Base-by-base conservation (phyloP, 2,329 filamentous ascomycete species). In the Mycosphaerella arachidis region DNA sequence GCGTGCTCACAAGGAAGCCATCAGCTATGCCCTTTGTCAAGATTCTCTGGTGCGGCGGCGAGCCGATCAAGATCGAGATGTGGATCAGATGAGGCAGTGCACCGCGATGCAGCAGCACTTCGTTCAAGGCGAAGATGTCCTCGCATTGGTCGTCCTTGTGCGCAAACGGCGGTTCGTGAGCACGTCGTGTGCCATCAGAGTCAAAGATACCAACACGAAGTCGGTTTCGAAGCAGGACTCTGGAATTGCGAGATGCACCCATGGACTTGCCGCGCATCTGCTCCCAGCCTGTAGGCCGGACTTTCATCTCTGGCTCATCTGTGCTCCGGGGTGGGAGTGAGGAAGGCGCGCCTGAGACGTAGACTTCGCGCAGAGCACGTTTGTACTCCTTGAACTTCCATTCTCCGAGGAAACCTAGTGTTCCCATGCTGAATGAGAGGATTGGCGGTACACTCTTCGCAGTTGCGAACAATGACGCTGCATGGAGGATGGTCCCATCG, bases 371-470 rank as follows among this genome's bases (percentile, higher is more conserved):
- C 78, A 95, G 96, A 0, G 94, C 94, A 53, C 90, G 84, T 76
- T 96, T 96, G 77, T 95, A 91, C 69, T 97, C 92, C 6, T 82
- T 81, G 72, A 97, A 97, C 69, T 94, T 95, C 92, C 93, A 99
- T 75, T 97, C 93, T 16, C 93, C 92, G 7, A 99, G 78, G 67
- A 99, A 99, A 0, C 94, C 94, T 0, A 99, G 79, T 0, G 93
- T 95, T 6, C 94, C 94, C 91, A 99, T 97, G 72, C 92, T 96
- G 72, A 99, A 99, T 1, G 91, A 92, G 7, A 99, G 80, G 35
- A 99, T 89, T 0, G 94, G 94, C 0, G 94, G 94, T 0, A 99
- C 93, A 48, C 86, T 86, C 1, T 84, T 81, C 48, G 90, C 86
- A 40, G 90, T 88, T 60, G 91, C 91, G 77, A 95, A 97, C 5